Conservation (phyloP, 1,284 basidiomycete species). For the Schizophyllum commune region DNA sequence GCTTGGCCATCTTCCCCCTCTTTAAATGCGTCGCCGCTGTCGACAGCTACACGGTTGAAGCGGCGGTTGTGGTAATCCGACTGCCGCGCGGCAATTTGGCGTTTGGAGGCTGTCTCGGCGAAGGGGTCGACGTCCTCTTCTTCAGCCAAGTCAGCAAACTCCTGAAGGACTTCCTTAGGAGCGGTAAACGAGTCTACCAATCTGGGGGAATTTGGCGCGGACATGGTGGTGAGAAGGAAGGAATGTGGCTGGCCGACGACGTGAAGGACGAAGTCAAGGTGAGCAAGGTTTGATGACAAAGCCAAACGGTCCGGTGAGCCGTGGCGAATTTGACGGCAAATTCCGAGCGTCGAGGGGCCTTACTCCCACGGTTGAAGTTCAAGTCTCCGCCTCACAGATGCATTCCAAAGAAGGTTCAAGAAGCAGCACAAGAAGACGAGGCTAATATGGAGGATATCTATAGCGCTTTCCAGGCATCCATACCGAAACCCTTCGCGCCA, state of each 20-base stretch:
- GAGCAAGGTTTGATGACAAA: not conserved
- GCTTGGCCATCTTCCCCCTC: slow-evolving; percentile 53
- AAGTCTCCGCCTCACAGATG: too few species aligned
- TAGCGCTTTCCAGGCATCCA: not conserved
- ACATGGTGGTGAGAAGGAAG: slow-evolving; percentile 26
- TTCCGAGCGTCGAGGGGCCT: too few species aligned
- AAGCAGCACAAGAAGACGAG: too few species aligned
- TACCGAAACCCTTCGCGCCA: slow-evolving; percentile 18
- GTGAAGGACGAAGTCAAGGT: slow-evolving; percentile 17
- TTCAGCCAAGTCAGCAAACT: slow-evolving; percentile 89
- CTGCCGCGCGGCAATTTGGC: slow-evolving; percentile 92
- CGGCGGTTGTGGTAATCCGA: slow-evolving; percentile 94
- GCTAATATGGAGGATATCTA: too few species aligned
- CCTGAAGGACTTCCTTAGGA: slow-evolving; percentile 91
- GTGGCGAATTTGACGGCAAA: too few species aligned
- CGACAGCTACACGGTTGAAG: slow-evolving; percentile 76
- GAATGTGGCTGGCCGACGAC: slow-evolving; percentile 1
- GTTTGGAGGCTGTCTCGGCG: slow-evolving; percentile 84
- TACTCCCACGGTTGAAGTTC: too few species aligned
- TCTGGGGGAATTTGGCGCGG: slow-evolving; percentile 45
- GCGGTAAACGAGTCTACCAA: slow-evolving; percentile 84
- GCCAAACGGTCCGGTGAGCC: too few species aligned
- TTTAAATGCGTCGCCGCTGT: slow-evolving; percentile 75
- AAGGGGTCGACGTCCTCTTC: slow-evolving; percentile 92
- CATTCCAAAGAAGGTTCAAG: too few species aligned